phyloP scores from a whole-genome alignment of 441 rosid genomes.

The Jatropha multifida region DNA sequence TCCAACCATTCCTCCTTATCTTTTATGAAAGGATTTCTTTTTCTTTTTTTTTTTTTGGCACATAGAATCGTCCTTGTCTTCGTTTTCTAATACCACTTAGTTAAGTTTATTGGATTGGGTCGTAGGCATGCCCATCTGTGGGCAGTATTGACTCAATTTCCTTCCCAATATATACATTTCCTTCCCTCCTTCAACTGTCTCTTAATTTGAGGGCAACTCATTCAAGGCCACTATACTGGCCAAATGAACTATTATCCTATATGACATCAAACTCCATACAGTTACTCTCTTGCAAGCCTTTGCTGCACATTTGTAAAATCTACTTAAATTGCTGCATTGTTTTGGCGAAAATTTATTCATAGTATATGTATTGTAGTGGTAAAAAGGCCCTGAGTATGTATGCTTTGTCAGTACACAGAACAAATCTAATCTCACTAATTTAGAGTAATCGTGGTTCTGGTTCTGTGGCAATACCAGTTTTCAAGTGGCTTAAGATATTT shows the following conservation, averaged over 20 bases:
- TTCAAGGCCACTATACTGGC: slow-evolving; percentile 1
- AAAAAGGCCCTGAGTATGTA: not conserved
- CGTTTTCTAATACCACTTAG: not conserved
- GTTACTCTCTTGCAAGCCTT: not conserved
- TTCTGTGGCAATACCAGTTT: not conserved
- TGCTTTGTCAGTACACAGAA: not conserved
- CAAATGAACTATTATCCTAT: not conserved
- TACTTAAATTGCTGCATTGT: not conserved
- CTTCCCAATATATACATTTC: not conserved
- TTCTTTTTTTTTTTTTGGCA: not conserved
- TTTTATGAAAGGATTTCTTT: not conserved
- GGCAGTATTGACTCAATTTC: too few species aligned
- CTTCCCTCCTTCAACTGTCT: not conserved
- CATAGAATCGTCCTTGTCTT: not conserved
- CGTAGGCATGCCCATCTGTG: too few species aligned
- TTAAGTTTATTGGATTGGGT: too few species aligned
- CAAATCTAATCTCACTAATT: not conserved
- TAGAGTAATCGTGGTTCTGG: not conserved
- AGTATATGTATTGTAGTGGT: not conserved
- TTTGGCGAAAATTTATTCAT: not conserved
- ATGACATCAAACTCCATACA: not conserved
- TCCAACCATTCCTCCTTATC: not conserved
- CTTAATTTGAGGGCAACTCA: not conserved
- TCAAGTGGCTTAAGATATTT: not conserved
- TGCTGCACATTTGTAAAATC: not conserved